A percentile compares a stretch with the other conserved stretches of the same genome.
phyloP scores from a whole-genome alignment of 2,329 filamentous ascomycete species.

The Aureobasidium sp. region DNA sequence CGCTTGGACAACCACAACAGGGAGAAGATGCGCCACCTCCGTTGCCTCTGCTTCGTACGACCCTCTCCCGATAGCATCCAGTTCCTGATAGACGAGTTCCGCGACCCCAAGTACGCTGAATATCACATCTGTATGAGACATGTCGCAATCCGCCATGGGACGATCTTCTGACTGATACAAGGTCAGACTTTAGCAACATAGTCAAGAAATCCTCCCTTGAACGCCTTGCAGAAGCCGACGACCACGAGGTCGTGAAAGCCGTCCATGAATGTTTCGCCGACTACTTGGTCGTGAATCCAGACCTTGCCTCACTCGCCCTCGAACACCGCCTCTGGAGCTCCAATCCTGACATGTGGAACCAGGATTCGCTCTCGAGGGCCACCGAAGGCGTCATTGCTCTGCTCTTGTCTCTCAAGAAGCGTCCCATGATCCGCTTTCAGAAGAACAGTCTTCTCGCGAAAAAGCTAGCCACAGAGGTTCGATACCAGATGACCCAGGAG shows the following conservation, averaged over 20 bases:
- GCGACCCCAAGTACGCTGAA: conserved; percentile 94
- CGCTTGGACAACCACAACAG: conserved; percentile 80
- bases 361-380: conserved; percentile 74
- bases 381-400: conserved; percentile 81
- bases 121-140: conserved; percentile 65
- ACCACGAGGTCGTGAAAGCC: conserved; percentile 89
- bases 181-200: conserved; percentile 81
- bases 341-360: conserved; percentile 80
- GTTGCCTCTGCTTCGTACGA: conserved; percentile 85
- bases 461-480: conserved; percentile 85
- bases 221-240: conserved; percentile 87
- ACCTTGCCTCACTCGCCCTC: conserved; percentile 75
- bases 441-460: conserved; percentile 84
- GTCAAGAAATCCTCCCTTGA: conserved; percentile 94
- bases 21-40: conserved; percentile 96
- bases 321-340: conserved; percentile 71
- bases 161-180: conserved; percentile 26
- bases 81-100: conserved; percentile 84
- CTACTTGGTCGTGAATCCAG: conserved; percentile 89
- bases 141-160: not conserved
- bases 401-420: conserved; percentile 88
- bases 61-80: conserved; percentile 91
- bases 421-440: conserved; percentile 85
- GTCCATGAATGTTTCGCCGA: conserved; percentile 97
- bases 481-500: conserved; percentile 90